Evolutionary conservation across 75 land plant species (phyloP), one percentile per base, ranked within the genome.

Genomic region (Picea sitchensis): DNA sequence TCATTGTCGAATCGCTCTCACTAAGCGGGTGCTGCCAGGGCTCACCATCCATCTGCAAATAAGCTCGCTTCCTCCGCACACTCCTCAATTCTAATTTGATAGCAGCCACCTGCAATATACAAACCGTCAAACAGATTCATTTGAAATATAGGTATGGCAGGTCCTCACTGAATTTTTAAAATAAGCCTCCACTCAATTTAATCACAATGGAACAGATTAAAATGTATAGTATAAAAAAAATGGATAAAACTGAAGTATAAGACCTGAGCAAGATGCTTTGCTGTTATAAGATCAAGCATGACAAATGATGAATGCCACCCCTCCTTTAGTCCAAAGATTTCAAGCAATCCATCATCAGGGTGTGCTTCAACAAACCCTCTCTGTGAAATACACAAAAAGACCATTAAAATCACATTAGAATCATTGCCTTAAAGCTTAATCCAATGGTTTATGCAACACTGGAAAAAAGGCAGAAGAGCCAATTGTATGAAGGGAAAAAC

Each of bases 221-320:
- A 41, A 41, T 18, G 4, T 47, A 71, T n/a, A 81, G 64, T 11
- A 51, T 80, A 18, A 61, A 41, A 58, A 44, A 44, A 76, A 23
- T 74, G 54, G 51, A 71, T 41, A 47, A 44, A 71, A 71, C 54
- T 44, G 26, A 44, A n/a, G 20, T 56, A 71, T 14, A 30, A 63
- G 23, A 97, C 99, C 98, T 97, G 99, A 60, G 96, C 94, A 64
- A 97, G 88, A 78, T 97, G 95, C 74, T 91, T 90, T 54, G 99
- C 99, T 77, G 85, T 76, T 38, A 92, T 91, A 60, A 95, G 87
- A 32, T 91, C 92, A 59, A 90, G 80, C 96, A 97, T 88, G 14
- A 97, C 98, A 78, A 95, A 86, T 5, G 99, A 90, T 59, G 96
- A 87, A 84, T 97, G 99, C 99, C 99, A 97, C 36, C 98, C 99